phyloP scores from a whole-genome alignment of 495 filamentous ascomycete genomes.

The Monascus purpureus region DNA sequence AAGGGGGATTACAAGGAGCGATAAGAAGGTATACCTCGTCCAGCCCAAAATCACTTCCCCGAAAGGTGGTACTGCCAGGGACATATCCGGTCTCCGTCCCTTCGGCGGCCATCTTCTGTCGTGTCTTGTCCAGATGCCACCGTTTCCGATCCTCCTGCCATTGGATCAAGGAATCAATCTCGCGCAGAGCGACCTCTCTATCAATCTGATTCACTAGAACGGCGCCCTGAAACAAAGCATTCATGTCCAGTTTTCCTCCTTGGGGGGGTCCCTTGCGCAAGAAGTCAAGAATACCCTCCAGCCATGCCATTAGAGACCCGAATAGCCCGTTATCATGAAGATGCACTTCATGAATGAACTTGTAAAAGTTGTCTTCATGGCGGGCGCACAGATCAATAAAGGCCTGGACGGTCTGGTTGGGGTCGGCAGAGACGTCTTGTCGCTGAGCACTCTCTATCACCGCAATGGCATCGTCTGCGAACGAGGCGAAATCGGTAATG shows the following conservation, averaged over 20 bases:
- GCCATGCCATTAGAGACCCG: conserved; percentile 89
- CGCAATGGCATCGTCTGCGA: conserved; percentile 80
- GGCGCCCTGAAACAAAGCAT: conserved; percentile 73
- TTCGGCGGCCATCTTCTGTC: conserved; percentile 95
- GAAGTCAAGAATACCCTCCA: conserved; percentile 93
- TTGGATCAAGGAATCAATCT: conserved; percentile 72
- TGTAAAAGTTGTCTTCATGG: conserved; percentile 95
- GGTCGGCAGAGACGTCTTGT: conserved; percentile 85
- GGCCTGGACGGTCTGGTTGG: conserved; percentile 95
- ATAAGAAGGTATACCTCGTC: conserved; percentile 43
- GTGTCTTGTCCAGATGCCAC: conserved; percentile 95
- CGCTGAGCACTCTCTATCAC: conserved; percentile 81
- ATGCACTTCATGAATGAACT: conserved; percentile 96
- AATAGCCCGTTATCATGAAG: conserved; percentile 96
- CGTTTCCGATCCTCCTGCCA: conserved; percentile 93
- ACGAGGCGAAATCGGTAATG: conserved; percentile 88
- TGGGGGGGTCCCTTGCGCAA: conserved; percentile 74
- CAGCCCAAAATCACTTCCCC: conserved; percentile 73
- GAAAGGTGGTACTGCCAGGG: conserved; percentile 46
- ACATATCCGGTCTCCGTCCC: conserved; percentile 31
- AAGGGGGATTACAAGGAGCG: no score
- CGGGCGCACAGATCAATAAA: conserved; percentile 96
- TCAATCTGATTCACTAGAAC: conserved; percentile 52
- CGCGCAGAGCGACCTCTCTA: conserved; percentile 53
- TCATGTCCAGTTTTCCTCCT: conserved; percentile 78